Evolutionary conservation across 2,329 filamentous ascomycete genomes (phyloP), one percentile per base, ranked within the genome.

Genomic region (Claviceps lovelessii): DNA sequence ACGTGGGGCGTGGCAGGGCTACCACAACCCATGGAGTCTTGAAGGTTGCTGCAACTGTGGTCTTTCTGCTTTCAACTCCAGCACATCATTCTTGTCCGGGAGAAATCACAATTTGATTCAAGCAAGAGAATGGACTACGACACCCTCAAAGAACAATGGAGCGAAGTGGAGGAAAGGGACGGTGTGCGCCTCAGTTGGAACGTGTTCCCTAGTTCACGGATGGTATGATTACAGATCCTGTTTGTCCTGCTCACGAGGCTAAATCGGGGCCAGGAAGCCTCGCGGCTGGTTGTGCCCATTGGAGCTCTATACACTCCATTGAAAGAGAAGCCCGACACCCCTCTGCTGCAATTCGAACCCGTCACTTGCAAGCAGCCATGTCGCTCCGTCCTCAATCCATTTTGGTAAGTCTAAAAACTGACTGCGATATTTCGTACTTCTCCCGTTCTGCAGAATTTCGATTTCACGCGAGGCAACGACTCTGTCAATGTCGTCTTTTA

Each of bases 101-200:
- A 41, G 39, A 41, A 41, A 15, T 41, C 39, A 35, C 9, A 19
- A 15, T 41, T 39, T 37, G 23, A 6, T 15, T 11, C 29, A 39
- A 19, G 37, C 19, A 49, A 45, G 15, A 61, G 52, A 50, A 95
- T 95, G 90, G 90, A 95, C 70, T 95, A 89, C 77, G 90, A 96
- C 71, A 80, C 84, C 62, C 75, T 95, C 62, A 96, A 96, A 75
- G 90, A 96, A 73, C 86, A 91, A 75, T 96, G 90, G 90, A 89
- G 85, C 66, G 90, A 96, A 70, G 85, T 95, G 56, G 93, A 98
- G 76, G 93, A 98, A 67, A 84, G 88, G 63, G 93, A 98, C 82
- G 93, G 93, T 58, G 83, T 97, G 66, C 85, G 93, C 59, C 79
- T 98, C 61, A 96, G 91, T 73, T 98, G 93, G 93, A 98, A 98